Evolutionary conservation across 2,329 filamentous ascomycete species (phyloP).

Genomic region (Pseudogymnoascus sp.): DNA sequence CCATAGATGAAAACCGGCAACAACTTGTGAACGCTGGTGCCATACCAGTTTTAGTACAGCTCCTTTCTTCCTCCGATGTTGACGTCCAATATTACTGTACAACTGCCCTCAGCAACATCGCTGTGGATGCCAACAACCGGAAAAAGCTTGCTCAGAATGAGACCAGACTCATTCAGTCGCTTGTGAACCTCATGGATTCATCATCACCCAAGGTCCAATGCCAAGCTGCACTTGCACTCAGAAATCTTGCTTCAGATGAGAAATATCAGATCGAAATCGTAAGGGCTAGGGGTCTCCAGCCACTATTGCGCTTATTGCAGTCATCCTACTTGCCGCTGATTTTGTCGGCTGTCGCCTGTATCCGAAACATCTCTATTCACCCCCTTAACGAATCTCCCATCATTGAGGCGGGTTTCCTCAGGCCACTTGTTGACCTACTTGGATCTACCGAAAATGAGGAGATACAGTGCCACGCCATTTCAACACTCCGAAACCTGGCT

Average conservation of each 20-base stretch:
- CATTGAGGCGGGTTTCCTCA: constrained; percentile 93
- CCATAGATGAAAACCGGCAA: constrained; percentile 86
- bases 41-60: constrained; percentile 93
- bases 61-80: constrained; percentile 85
- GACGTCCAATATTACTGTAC: constrained; percentile 99
- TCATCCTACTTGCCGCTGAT: constrained; percentile 94
- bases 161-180: constrained; percentile 80
- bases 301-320: constrained; percentile 81
- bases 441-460: constrained; percentile 97
- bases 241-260: constrained; percentile 94
- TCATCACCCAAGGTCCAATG: constrained; percentile 97
- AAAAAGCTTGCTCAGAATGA: constrained; percentile 88
- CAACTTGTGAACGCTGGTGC: constrained; percentile 95
- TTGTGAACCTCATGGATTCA: constrained; percentile 95
- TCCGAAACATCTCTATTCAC: constrained; percentile 98
- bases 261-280: constrained; percentile 99
- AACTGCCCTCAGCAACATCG: constrained; percentile 96
- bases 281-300: constrained; percentile 73
- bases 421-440: constrained; percentile 85
- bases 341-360: constrained; percentile 92
- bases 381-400: constrained; percentile 96
- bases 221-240: constrained; percentile 85
- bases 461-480: constrained; percentile 98
- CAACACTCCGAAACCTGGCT: constrained; percentile 87
- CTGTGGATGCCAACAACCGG: constrained; percentile 84